Conservation (phyloP, 768 basidiomycete genomes). For the Boletus vermiculosoides region DNA sequence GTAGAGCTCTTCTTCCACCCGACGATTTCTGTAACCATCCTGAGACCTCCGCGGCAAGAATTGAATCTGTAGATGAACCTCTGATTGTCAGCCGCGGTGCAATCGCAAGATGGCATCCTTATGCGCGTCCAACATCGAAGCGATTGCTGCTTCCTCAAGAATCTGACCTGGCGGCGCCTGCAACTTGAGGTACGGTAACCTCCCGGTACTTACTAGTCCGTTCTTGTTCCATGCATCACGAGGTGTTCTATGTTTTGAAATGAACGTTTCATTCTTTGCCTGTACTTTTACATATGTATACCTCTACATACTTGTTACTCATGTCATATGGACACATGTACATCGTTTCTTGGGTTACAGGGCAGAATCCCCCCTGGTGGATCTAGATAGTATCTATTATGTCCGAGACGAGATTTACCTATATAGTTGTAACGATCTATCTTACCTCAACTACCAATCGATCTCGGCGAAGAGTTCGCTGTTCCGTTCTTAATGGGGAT, state of each 20-base stretch:
- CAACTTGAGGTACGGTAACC: neutral
- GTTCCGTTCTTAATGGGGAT: neutral
- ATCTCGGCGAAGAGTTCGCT: neutral
- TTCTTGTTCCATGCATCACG: neutral
- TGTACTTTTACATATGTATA: neutral
- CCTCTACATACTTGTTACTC: neutral
- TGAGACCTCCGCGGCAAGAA: neutral
- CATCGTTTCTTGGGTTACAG: neutral
- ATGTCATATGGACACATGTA: neutral
- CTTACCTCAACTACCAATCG: neutral
- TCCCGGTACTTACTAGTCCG: neutral
- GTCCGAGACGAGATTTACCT: constrained; percentile 1
- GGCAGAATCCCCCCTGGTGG: neutral
- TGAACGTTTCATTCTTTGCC: neutral
- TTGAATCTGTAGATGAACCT: constrained; percentile 16
- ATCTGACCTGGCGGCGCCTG: neutral
- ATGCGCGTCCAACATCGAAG: constrained; percentile 14
- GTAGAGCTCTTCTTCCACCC: constrained; percentile 10
- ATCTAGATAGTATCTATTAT: neutral
- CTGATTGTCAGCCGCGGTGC: constrained; percentile 2
- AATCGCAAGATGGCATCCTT: constrained; percentile 17
- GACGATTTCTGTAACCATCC: constrained; percentile 14
- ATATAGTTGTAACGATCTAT: neutral
- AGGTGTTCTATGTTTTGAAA: neutral
- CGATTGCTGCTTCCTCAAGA: constrained; percentile 22